Base-by-base conservation (phyloP, 129 eudicot genomes). In the Chrysanthemum makinoi region DNA sequence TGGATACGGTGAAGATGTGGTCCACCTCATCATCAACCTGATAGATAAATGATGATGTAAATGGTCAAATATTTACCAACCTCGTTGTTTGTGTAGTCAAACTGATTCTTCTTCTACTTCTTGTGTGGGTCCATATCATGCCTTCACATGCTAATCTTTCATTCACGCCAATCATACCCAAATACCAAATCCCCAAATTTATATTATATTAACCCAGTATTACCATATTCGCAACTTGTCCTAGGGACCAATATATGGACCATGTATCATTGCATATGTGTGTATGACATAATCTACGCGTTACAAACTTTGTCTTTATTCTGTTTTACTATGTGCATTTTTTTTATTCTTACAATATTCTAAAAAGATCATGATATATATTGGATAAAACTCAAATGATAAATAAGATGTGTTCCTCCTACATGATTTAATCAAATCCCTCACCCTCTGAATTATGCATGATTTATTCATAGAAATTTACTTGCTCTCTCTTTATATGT, bases 21-120 rank as follows among this genome's bases (percentile, higher is more conserved):
- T 69, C 75, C 75, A 77, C 70, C 64, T 77, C 56, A 75, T 72
- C 68, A 60, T 46, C 50, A 39, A 39, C 17, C 59, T 75, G 68
- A 76, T 76, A 39, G 48, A 77, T 77, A 39, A 66, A 58, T 60
- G 68, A 39, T 44, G 49, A 55, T 44, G 81, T 48, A 62, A 16
- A 12, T 70, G 63, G 72, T 64, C 82, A 77, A 62, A 70, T 77
- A 65, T 78, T 39, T 39, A 39, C 46, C 46, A 39, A 39, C 46
- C 46, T 39, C 77, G 82, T 64, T 78, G 3, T 0, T 57, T 48
- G 82, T 78, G 81, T 68, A 70, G 77, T 71, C 77, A 78, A 71
- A 71, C 77, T 71, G 72, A 78, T 78, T 78, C 81, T 69, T 20
- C 58, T 61, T 24, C 46, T 26, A 61, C 66, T 61, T 22, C 65